Base-by-base conservation (phyloP, 176 grass and related monocot species). In the bread wheat (Triticum aestivum) region DNA sequence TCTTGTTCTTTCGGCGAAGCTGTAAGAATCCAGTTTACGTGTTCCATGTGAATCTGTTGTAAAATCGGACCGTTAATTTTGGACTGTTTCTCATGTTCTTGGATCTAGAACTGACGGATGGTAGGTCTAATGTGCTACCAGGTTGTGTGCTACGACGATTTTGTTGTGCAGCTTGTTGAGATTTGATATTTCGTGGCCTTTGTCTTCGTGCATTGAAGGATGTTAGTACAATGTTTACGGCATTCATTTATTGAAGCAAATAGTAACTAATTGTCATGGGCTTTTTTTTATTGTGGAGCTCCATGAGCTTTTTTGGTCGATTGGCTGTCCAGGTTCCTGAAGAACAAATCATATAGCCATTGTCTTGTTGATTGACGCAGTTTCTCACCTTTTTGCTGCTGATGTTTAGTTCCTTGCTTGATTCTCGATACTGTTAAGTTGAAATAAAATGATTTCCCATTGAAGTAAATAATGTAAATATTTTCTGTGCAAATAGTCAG, bases 251-350 rank as follows among this genome's bases (percentile, higher is more conserved):
- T 33, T 32, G 73, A 12, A n/a, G 11, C 41, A 56, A 84, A 20
- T 72, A 44, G 21, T 58, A 49, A 84, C 15, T 14, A 51, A 26
- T 66, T 67, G 26, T 26, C 38, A 14, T 56, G 39, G 11, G 23
- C 37, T 41, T 86, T 37, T 37, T 78, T 37, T 26, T 65, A 41
- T 62, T 78, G 38, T 71, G 64, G 65, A 82, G 21, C 54, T 72
- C 17, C 63, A 15, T 63, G 37, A 39, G 11, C 17, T n/a, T 6
- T 14, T 86, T 71, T 32, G 30, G 74, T 44, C 9, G 4, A 58
- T 41, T 44, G 5, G 21, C 42, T 83, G 66, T 18, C 47, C 35
- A 20, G 56, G 45, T 61, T 59, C 66, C 9, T 71, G 21, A 30
- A 68, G 20, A 64, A 77, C 21, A 9, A 59, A 52, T 29, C 42